Conservation (phyloP, 2,329 filamentous ascomycete species). For the Septoria petroselini region DNA sequence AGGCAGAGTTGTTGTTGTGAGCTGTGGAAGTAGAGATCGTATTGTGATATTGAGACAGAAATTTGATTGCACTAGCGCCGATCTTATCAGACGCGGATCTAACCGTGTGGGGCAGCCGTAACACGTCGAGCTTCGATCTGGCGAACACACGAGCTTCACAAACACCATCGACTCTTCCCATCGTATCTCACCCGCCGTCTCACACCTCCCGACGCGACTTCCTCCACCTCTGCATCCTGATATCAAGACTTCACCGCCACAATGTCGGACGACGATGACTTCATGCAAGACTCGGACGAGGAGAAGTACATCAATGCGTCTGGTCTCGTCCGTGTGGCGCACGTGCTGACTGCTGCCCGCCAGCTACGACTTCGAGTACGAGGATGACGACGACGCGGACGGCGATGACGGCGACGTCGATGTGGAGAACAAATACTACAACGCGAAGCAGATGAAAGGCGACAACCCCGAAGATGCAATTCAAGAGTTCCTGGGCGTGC, state of each 20-base stretch:
- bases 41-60: no score
- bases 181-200: no score
- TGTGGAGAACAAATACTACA: constrained; percentile 99
- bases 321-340: constrained; percentile 15
- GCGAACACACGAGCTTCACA: no score
- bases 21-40: no score
- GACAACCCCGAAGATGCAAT: constrained; percentile 85
- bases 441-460: constrained; percentile 92
- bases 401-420: constrained; percentile 85
- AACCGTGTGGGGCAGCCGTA: no score
- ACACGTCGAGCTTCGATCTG: no score
- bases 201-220: background rate
- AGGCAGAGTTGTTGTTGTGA: no score
- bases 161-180: background rate
- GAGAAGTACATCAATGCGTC: constrained; percentile 61
- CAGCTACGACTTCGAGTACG: constrained; percentile 95
- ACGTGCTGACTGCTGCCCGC: background rate
- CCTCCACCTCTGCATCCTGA: background rate
- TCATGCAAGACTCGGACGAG: constrained; percentile 88
- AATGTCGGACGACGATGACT: constrained; percentile 85
- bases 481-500: constrained; percentile 86
- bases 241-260: constrained; percentile 29
- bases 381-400: constrained; percentile 87
- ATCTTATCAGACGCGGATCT: no score
- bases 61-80: no score